Conservation (phyloP, 352 stramenopile species). For the Phytophthora fragariaefolia region DNA sequence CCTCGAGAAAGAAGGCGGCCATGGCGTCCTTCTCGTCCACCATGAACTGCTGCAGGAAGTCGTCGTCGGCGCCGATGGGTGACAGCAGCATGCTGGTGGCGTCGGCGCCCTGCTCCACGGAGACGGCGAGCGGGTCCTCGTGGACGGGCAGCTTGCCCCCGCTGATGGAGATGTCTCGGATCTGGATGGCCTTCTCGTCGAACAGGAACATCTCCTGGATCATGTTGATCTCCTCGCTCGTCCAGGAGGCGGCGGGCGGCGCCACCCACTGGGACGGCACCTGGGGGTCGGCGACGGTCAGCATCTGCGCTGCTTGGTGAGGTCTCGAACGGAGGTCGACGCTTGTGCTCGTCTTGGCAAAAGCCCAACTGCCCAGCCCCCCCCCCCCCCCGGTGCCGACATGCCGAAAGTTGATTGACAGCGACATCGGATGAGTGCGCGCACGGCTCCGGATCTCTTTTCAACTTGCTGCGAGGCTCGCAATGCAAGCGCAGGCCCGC, state of each 20-base stretch:
- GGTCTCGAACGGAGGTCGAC: slow-evolving; percentile 13
- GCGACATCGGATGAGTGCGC: slow-evolving; percentile 33
- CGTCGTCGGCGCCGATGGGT: slow-evolving; percentile 59
- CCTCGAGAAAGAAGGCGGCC: slow-evolving; percentile 63
- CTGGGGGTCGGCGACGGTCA: slow-evolving; percentile 14
- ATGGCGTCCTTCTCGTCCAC: slow-evolving; percentile 71
- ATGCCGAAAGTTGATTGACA: slow-evolving; percentile 1
- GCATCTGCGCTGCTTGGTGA: slow-evolving; percentile 37
- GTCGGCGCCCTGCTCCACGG: slow-evolving; percentile 35
- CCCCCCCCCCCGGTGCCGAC: neutral
- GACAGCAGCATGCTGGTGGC: slow-evolving; percentile 65
- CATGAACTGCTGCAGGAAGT: slow-evolving; percentile 49
- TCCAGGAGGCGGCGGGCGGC: slow-evolving; percentile 41
- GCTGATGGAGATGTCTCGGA: slow-evolving; percentile 53
- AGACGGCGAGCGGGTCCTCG: slow-evolving; percentile 29
- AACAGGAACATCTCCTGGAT: slow-evolving; percentile 63
- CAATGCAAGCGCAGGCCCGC: slow-evolving; percentile 27
- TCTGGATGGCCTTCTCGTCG: slow-evolving; percentile 49
- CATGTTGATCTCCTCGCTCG: slow-evolving; percentile 60
- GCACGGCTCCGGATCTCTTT: slow-evolving; percentile 36
- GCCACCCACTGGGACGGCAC: slow-evolving; percentile 31
- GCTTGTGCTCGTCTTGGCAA: slow-evolving; percentile 37
- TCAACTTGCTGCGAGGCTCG: slow-evolving; percentile 19
- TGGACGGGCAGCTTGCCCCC: slow-evolving; percentile 19
- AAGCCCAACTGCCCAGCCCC: slow-evolving; percentile 30